Percentiles rank a stretch among this genome's conserved stretches.
phyloP scores from a whole-genome alignment of 306 rosid genomes.

The Lathyrus sativus region DNA sequence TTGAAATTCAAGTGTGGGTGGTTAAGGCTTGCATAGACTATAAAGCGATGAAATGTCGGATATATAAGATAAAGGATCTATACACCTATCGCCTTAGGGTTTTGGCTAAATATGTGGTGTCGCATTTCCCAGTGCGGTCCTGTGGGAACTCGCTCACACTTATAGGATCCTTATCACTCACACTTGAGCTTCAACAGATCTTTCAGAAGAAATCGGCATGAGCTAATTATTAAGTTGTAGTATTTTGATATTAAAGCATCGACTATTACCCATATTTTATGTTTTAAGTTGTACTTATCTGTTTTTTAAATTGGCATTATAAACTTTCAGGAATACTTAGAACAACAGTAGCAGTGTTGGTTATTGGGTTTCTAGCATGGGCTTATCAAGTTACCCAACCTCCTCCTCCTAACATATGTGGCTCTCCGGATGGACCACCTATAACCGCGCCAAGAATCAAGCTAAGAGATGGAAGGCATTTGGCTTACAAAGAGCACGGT shows the following conservation, averaged over 20 bases:
- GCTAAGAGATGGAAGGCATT: constrained; percentile 83
- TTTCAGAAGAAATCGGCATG: neutral
- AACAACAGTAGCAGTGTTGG: constrained; percentile 52
- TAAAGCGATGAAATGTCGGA: no score
- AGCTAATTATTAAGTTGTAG: neutral
- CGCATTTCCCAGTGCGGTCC: no score
- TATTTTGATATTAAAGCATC: constrained; percentile 23
- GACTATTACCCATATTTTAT: neutral
- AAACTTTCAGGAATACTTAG: constrained; percentile 60
- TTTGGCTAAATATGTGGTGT: no score
- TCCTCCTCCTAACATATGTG: constrained; percentile 77
- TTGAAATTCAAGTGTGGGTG: no score
- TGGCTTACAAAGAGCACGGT: constrained; percentile 87
- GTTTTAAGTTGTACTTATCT: neutral
- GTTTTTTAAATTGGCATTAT: constrained; percentile 20
- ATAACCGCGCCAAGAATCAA: constrained; percentile 74
- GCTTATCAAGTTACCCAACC: constrained; percentile 74
- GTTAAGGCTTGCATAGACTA: no score
- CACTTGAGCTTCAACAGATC: neutral
- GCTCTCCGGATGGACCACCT: constrained; percentile 72
- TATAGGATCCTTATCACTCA: no score
- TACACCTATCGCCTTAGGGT: no score
- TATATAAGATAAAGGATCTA: no score
- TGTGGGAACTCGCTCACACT: no score
- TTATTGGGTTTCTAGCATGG: constrained; percentile 73